Evolutionary conservation across 306 rosid genomes (phyloP), one percentile per base, ranked within the genome.

Genomic region (Acacia acuminata): DNA sequence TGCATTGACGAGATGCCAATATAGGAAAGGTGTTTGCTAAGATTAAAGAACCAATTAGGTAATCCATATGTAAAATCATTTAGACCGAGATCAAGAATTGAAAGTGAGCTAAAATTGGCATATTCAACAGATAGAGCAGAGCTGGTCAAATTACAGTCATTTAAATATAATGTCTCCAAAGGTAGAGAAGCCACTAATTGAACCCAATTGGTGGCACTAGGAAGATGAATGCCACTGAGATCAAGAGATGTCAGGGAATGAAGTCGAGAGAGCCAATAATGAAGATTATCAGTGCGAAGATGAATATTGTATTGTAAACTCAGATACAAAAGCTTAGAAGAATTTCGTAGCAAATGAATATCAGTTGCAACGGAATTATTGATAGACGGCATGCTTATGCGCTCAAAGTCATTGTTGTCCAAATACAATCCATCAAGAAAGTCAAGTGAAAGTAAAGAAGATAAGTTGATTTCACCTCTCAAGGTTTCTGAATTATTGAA

Each of bases 161-260:
- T 0, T 14, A 58, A 58, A 10, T 0, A 3, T 58, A 58, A 58
- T 0, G 0, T 0, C 3, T 0, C 1, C 30, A 58, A 2, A 58
- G 15, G 65, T n/a, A 22, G 15, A 0, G 32, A 58, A 22, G 65
- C 34, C 32, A 58, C 22, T n/a, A 13, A 58, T n/a, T 58, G 65
- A 58, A 58, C 32, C 65, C 65, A 58, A 8, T 58, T 58, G 0
- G 32, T 9, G 22, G 24, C 32, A 22, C 12, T 0, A 8, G 32
- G 32, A 58, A 56, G 64, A 56, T 3, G 30, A 58, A 58, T 58
- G 65, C 65, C 32, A 58, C 16, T 58, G 65, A 58, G 32, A 22
- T 22, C 7, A 7, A 58, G 65, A 1, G 0, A n/a, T n/a, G 2
- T 22, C 14, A 22, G 0, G 65, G 32, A 58, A 22, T 32, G 32